Evolutionary conservation across 148 eudicot genomes (phyloP).

Genomic region (Silene conica): DNA sequence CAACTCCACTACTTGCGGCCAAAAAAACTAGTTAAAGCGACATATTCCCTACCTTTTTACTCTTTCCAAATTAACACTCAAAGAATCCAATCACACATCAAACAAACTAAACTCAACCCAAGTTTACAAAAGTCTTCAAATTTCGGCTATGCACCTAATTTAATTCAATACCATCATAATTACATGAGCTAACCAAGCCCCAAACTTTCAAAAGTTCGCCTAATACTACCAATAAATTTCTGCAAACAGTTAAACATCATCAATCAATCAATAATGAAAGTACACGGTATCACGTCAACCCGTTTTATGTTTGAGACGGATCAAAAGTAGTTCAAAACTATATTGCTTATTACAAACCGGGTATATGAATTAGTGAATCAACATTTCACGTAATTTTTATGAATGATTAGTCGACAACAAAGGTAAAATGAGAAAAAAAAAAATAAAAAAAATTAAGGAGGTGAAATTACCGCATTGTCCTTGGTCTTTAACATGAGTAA

Average conservation of each 20-base stretch:
- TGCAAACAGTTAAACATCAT: neutral
- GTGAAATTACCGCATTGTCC: slow-evolving; percentile 64
- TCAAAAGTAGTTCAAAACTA: no score
- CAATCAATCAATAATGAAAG: no score
- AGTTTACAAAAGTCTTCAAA: neutral
- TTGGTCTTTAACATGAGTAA: slow-evolving; percentile 65
- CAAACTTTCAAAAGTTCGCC: neutral
- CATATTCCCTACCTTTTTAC: neutral
- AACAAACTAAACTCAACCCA: neutral
- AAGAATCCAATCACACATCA: neutral
- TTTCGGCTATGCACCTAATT: neutral
- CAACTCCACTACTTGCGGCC: neutral
- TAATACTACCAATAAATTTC: neutral
- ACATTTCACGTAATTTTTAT: no score
- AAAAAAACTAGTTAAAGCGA: neutral
- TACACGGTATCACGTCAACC: no score
- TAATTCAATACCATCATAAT: neutral
- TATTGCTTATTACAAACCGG: no score
- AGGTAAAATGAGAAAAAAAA: neutral
- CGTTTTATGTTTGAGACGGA: no score
- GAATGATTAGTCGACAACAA: no score
- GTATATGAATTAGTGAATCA: no score
- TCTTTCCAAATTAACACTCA: neutral
- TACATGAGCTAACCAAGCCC: neutral
- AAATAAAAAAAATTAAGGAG: neutral